Conservation (phyloP, 2,329 filamentous ascomycete genomes). For the Apiospora sp. region DNA sequence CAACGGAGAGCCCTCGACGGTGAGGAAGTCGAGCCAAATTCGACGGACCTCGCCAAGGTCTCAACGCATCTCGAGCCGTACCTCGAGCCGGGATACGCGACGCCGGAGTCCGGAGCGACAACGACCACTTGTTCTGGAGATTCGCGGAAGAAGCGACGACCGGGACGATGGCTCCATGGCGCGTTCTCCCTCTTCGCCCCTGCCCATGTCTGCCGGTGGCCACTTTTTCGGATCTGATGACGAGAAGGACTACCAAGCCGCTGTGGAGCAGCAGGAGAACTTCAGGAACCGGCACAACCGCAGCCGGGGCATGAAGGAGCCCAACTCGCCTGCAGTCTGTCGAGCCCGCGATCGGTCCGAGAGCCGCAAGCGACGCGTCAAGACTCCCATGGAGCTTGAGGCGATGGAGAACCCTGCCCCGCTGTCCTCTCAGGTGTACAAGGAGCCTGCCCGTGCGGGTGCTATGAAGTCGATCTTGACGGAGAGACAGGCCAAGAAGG, state of each 20-base stretch:
- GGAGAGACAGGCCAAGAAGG: slow-evolving; percentile 72
- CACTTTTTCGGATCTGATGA: slow-evolving; percentile 68
- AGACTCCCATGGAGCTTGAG: slow-evolving; percentile 36
- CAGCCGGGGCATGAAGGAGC: slow-evolving; percentile 52
- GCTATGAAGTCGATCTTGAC: slow-evolving; percentile 65
- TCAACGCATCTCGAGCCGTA: slow-evolving; percentile 51
- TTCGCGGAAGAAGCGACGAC: slow-evolving; percentile 69
- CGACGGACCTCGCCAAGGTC: slow-evolving; percentile 40
- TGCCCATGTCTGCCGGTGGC: slow-evolving; percentile 73
- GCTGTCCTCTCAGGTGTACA: slow-evolving; percentile 35
- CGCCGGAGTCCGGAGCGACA: slow-evolving; percentile 56
- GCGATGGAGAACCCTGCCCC: slow-evolving; percentile 40
- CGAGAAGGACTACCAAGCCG: slow-evolving; percentile 66
- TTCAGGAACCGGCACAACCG: slow-evolving; percentile 64
- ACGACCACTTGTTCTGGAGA: slow-evolving; percentile 52
- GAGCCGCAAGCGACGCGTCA: slow-evolving; percentile 45
- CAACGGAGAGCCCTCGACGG: slow-evolving; percentile 51
- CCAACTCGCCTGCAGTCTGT: slow-evolving; percentile 40
- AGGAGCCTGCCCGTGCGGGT: slow-evolving; percentile 53
- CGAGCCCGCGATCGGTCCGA: slow-evolving; percentile 48
- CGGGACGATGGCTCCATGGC: slow-evolving; percentile 65
- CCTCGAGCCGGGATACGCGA: slow-evolving; percentile 57
- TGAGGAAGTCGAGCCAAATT: slow-evolving; percentile 51
- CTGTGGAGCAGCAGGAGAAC: slow-evolving; percentile 60
- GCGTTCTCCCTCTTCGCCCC: slow-evolving; percentile 81